Conservation (phyloP, 148 eudicot genomes). For the Chenopodium berlandieri region DNA sequence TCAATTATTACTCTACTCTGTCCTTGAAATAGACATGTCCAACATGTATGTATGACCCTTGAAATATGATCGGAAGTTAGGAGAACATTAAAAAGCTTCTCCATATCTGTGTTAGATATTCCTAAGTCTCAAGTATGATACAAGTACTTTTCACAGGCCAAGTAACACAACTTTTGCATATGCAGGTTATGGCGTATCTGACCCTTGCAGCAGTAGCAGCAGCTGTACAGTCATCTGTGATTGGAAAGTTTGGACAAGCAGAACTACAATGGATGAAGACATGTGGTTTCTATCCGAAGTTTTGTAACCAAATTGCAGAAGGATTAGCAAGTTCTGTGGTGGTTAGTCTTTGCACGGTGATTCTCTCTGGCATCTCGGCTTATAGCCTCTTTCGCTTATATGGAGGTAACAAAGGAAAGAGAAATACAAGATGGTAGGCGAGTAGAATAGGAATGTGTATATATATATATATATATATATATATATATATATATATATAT, state of each 20-base stretch:
- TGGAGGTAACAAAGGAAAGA: conserved; percentile 63
- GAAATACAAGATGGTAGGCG: conserved; percentile 47
- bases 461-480: not conserved
- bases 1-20: not conserved
- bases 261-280: conserved; percentile 90
- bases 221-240: conserved; percentile 56
- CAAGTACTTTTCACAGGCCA: not conserved
- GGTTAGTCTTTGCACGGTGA: conserved; percentile 48
- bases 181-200: conserved; percentile 83
- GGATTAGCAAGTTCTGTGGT: conserved; percentile 64
- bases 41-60: not conserved
- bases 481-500: no score
- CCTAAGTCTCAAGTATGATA: not conserved
- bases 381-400: conserved; percentile 86
- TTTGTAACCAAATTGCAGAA: conserved; percentile 69
- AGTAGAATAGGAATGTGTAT: conserved; percentile 15
- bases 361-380: conserved; percentile 71
- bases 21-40: not conserved
- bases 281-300: conserved; percentile 65
- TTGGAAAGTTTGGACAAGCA: conserved; percentile 63
- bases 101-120: not conserved
- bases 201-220: conserved; percentile 69
- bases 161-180: not conserved
- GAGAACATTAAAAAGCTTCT: not conserved
- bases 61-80: not conserved